Evolutionary conservation across 148 eudicot genomes (phyloP), one percentile per base, ranked within the genome.

Genomic region (Euryodendron excelsum): DNA sequence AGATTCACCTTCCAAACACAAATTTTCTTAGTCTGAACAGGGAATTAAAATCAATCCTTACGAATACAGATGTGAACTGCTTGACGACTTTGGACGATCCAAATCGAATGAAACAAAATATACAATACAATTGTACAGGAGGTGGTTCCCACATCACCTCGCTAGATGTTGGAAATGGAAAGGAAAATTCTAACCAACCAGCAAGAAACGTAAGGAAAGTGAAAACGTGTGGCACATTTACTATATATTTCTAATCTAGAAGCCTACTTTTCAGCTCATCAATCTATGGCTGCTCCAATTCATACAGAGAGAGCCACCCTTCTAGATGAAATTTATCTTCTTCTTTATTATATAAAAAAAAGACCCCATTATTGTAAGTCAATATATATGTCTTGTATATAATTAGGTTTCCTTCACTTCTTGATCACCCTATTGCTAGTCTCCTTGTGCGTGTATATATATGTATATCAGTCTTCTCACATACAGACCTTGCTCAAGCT

Each of bases 181-280:
- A 20, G 66, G 80, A 69, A 78, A 20, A 75, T 78, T 78, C 80
- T 69, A n/a, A 28, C 36, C 44, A 69, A 36, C 34, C 59, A 17
- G 28, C 67, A 3, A 41, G 44, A 78, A 37, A 68, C 25, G 47
- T 36, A 58, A 53, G 9, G 56, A 48, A 67, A 17, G 23, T n/a
- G 80, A 52, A 61, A 77, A 67, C 73, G 65, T 52, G 74, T 67
- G 9, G 55, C 80, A 55, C 58, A 27, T 48, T 11, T 3, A 14
- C 21, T 2, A 5, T 45, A 5, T 25, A 6, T 44, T 25, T 17
- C 34, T 1, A 23, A 4, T 59, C 66, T n/a, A 76, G 52, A 33
- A 64, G 69, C 58, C 41, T 13, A 64, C 69, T 27, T 25, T 74
- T 44, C 27, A 0, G 0, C 21, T 37, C 30, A 15, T 1, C 18